Percentiles rank a stretch among this genome's conserved stretches.
These are phyloP conservation scores for Colletotrichum gloeosporioides DNA, from an alignment of 2,329 filamentous ascomycete genomes.

Conservation along the genomic window DNA sequence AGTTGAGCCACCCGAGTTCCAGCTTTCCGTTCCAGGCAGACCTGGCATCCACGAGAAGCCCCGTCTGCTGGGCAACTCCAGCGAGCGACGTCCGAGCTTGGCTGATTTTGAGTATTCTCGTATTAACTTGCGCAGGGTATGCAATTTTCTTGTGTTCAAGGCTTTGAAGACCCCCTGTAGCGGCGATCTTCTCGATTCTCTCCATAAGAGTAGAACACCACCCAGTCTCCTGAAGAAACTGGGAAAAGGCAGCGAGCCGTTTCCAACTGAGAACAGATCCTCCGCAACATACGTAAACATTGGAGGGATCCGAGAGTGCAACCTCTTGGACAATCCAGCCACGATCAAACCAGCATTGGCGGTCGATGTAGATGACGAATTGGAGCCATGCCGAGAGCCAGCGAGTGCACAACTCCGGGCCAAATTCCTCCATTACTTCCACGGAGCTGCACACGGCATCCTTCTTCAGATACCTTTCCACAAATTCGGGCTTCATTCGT, in stretches of 20 bases:
- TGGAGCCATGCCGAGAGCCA: background rate
- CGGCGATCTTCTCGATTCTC: background rate
- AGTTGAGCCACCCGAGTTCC: background rate
- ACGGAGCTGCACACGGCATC: background rate
- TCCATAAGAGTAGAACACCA: background rate
- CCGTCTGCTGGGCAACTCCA: background rate
- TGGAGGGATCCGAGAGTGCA: background rate
- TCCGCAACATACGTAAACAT: conserved; percentile 17
- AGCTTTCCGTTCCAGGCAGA: background rate
- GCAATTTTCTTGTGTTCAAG: background rate
- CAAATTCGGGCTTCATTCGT: background rate
- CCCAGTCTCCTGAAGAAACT: background rate
- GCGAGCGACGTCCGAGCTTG: background rate
- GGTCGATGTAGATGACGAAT: background rate
- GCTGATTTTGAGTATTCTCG: background rate
- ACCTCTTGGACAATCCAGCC: conserved; percentile 26
- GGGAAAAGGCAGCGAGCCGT: background rate
- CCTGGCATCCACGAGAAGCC: background rate
- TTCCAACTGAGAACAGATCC: background rate
- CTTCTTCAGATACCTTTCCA: background rate
- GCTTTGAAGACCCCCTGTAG: too few relatives aligned
- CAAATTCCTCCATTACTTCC: background rate
- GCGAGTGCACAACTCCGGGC: background rate
- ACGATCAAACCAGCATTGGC: conserved; percentile 19
- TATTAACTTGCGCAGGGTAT: background rate